phyloP scores from a whole-genome alignment of 2,329 filamentous ascomycete species.

The Meredithiella fracta region DNA sequence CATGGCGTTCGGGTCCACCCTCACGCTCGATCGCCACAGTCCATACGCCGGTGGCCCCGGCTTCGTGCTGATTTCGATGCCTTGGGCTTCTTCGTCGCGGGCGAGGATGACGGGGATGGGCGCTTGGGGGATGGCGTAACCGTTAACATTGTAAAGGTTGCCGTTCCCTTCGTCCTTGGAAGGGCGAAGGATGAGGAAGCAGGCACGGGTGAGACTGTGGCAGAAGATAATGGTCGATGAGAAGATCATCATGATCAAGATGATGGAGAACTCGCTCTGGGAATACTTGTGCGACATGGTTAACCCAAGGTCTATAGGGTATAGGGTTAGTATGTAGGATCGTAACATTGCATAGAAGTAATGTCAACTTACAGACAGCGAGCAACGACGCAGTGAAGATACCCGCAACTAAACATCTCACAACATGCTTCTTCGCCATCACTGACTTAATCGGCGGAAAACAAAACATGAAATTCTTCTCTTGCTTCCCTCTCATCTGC shows the following conservation, averaged over 20 bases:
- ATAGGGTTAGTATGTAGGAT: background rate
- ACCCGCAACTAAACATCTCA: conserved; percentile 49
- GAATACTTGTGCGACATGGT: conserved; percentile 47
- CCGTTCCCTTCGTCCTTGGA: conserved; percentile 20
- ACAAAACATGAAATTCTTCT: conserved; percentile 31
- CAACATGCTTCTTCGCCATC: conserved; percentile 36
- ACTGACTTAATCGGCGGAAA: conserved; percentile 39
- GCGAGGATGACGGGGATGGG: conserved; percentile 66
- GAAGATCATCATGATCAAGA: conserved; percentile 64
- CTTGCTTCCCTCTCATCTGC: background rate
- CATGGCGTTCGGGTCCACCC: conserved; percentile 64
- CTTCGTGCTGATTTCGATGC: conserved; percentile 38
- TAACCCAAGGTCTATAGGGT: conserved; percentile 49
- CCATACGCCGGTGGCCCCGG: conserved; percentile 69
- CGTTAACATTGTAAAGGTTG: conserved; percentile 35
- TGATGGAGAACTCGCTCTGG: conserved; percentile 57
- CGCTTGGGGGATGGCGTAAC: conserved; percentile 51
- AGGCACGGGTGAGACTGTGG: conserved; percentile 59
- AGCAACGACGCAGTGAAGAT: conserved; percentile 42
- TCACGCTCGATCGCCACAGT: conserved; percentile 65
- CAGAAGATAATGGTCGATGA: conserved; percentile 63
- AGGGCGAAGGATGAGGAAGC: conserved; percentile 44
- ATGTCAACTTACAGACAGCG: conserved; percentile 42
- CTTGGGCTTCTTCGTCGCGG: conserved; percentile 54
- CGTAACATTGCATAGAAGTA: no score